Base-by-base conservation (phyloP, 2,329 filamentous ascomycete genomes). In the Fusarium multiceps region DNA sequence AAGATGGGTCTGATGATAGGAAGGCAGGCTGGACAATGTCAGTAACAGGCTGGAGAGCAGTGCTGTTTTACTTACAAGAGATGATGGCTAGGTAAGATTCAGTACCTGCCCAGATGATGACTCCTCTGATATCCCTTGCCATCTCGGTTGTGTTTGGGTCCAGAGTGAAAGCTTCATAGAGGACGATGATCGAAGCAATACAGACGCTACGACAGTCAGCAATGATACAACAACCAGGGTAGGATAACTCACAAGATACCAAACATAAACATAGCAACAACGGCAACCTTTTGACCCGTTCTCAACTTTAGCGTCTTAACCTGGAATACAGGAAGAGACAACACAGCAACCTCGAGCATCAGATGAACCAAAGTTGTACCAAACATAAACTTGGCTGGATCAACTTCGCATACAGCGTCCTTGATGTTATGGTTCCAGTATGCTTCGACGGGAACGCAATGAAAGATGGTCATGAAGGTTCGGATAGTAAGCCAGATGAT, bases 11-110 rank as follows among this genome's bases (percentile, higher is more conserved):
- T 47, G 6, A 69, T 61, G 2, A 69, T 69, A 8, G 66, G 66
- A 2, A 69, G 65, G 37, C 66, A 69, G 20, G 66, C 66, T 68
- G n/a, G n/a, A n/a, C n/a, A n/a, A n/a, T n/a, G n/a, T n/a, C n/a
- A n/a, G n/a, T n/a, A n/a, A n/a, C n/a, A n/a, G n/a, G n/a, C n/a
- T n/a, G n/a, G n/a, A n/a, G n/a, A n/a, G n/a, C n/a, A n/a, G n/a
- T n/a, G n/a, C n/a, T n/a, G n/a, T n/a, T n/a, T n/a, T n/a, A n/a
- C 66, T 69, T 41, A 69, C 66, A 69, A 54, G 66, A 69, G 14
- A 69, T 66, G 23, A 69, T 69, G 30, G 66, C 66, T 2, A 69
- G 20, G 21, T 69, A 49, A 4, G 66, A 48, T 47, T 69, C 66
- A 12, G 30, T 46, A 16, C 66, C 66, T 28, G 66, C 66, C 66